Conservation (phyloP, 352 stramenopile species). For the Sclerospora graminicola region DNA sequence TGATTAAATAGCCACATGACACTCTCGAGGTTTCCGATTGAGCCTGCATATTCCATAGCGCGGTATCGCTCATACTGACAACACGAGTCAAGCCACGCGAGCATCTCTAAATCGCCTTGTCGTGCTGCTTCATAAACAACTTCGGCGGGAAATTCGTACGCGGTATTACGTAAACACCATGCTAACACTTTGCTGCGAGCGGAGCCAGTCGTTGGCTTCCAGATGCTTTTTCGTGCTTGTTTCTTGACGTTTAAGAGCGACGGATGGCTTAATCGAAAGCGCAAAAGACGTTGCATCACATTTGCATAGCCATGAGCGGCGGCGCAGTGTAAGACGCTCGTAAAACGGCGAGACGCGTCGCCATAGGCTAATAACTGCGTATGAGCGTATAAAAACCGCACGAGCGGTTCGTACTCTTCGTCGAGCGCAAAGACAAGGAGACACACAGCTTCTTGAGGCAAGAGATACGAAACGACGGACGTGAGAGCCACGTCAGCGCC, state of each 20-base stretch:
- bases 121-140: slow-evolving; percentile 32
- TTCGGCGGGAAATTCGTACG: slow-evolving; percentile 23
- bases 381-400: slow-evolving; percentile 20
- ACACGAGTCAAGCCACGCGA: slow-evolving; percentile 30
- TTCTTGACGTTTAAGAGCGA: slow-evolving; percentile 6
- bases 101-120: slow-evolving; percentile 24
- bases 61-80: slow-evolving; percentile 25
- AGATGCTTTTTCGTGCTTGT: neutral
- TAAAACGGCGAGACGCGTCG: slow-evolving; percentile 13
- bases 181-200: slow-evolving; percentile 8
- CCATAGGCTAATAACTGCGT: slow-evolving; percentile 18
- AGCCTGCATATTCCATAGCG: slow-evolving; percentile 34
- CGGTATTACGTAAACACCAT: slow-evolving; percentile 23
- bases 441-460: slow-evolving; percentile 18
- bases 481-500: slow-evolving; percentile 12
- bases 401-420: slow-evolving; percentile 13
- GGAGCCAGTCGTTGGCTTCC: neutral
- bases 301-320: slow-evolving; percentile 16
- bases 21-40: slow-evolving; percentile 19
- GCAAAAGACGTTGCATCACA: slow-evolving; percentile 25
- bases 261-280: slow-evolving; percentile 15
- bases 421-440: slow-evolving; percentile 28
- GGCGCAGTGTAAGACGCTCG: slow-evolving; percentile 29
- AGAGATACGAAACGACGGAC: slow-evolving; percentile 14
- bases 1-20: slow-evolving; percentile 26